Base-by-base conservation (phyloP, 345 rosid genomes). In the Alliaria petiolata region DNA sequence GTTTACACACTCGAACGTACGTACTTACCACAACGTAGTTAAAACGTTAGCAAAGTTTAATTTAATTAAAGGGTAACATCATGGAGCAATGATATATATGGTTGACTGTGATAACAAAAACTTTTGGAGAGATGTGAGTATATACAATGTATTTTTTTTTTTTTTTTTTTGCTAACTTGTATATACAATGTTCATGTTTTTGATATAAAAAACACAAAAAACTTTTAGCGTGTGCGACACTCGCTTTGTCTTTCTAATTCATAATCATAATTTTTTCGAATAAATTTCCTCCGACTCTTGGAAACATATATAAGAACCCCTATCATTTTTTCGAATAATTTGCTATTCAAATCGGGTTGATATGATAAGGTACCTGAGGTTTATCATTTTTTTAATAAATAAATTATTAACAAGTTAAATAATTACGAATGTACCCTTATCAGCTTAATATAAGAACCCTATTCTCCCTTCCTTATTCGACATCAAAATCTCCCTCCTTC, bases 231-330 rank as follows among this genome's bases (percentile, higher is more conserved):
- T 50, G 51, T 71, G 46, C 40, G 62, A 61, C 60, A 60, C 10
- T 62, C 20, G 26, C 62, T 58, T 71, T 52, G 30, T 31, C 35
- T 71, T 58, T 62, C 76, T 26, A 53, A 63, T 51, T 53, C 46
- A 63, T 44, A 53, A 72, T 72, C 76, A 71, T 62, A 62, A 20
- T 43, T 16, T 43, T 53, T 33, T 43, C 69, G 69, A 62, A 62
- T 42, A 62, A 43, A 39, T 62, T 62, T 54, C 35, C 42, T 50
- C 15, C 16, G 52, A 19, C 60, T 56, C 36, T 61, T 60, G 67
- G 43, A 50, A 70, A 70, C 61, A 39, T 38, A 19, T 45, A 57
- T 57, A 33, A n/a, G n/a, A n/a, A n/a, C n/a, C n/a, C n/a, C n/a
- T n/a, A n/a, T n/a, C n/a, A n/a, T 11, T 7, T 51, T 16, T 26